A percentile compares a stretch with the other conserved stretches of the same genome.
Conservation (phyloP, 2,329 filamentous ascomycete species). For the Neopestalotiopsis rosae region DNA sequence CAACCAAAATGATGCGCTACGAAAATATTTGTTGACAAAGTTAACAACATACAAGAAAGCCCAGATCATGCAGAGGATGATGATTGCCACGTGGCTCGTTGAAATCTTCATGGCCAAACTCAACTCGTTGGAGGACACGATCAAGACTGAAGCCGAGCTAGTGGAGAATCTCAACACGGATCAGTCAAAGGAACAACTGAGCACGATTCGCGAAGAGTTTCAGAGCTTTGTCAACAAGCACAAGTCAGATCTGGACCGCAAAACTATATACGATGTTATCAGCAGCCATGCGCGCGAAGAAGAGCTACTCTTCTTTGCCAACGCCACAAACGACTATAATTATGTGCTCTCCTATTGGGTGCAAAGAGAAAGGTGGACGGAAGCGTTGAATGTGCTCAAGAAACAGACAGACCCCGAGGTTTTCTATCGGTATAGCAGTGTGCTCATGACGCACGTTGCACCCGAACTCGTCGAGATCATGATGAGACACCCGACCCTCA, state of each 20-base stretch:
- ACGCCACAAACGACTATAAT: slow-evolving; percentile 86
- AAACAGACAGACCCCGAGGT: slow-evolving; percentile 91
- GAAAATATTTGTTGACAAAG: slow-evolving; percentile 88
- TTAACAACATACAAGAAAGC: slow-evolving; percentile 81
- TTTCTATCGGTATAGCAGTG: slow-evolving; percentile 95
- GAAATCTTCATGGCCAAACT: slow-evolving; percentile 98
- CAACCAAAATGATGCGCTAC: slow-evolving; percentile 85
- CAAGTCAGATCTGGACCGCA: slow-evolving; percentile 85
- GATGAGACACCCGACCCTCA: slow-evolving; percentile 86
- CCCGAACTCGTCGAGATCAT: slow-evolving; percentile 91
- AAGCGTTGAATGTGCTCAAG: slow-evolving; percentile 87
- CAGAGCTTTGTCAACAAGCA: slow-evolving; percentile 87
- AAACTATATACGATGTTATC: slow-evolving; percentile 94
- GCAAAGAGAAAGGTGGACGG: slow-evolving; percentile 88
- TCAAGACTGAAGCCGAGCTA: slow-evolving; percentile 85
- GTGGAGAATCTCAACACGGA: slow-evolving; percentile 73
- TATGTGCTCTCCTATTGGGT: slow-evolving; percentile 98
- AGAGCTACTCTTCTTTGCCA: slow-evolving; percentile 90
- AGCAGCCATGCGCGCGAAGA: slow-evolving; percentile 94
- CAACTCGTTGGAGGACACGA: slow-evolving; percentile 91
- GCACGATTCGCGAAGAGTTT: slow-evolving; percentile 76
- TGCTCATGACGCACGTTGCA: slow-evolving; percentile 90
- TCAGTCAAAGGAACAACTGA: slow-evolving; percentile 75
- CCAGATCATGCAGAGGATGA: slow-evolving; percentile 87
- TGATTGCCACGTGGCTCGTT: slow-evolving; percentile 94